Evolutionary conservation across 2,329 filamentous ascomycete genomes (phyloP), one percentile per base, ranked within the genome.

Genomic region (Uncinocarpus reesii): DNA sequence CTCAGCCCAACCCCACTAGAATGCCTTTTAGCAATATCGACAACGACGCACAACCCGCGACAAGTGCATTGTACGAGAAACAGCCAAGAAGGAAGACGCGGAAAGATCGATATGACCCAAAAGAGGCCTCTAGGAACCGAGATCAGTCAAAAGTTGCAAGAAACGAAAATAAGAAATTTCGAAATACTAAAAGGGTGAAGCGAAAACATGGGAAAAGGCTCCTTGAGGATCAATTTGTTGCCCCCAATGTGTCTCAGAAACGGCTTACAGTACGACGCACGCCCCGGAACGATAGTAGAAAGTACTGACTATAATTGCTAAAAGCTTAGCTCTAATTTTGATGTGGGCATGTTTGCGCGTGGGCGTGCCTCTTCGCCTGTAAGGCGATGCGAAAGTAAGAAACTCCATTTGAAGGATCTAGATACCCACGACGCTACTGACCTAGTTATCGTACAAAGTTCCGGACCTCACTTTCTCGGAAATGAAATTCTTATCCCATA

Each of bases 211-310:
- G 62, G 29, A 62, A 55, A 37, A 57, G 60, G 23, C 56, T 75
- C 34, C 65, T 81, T 6, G 73, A 80, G 61, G 62, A 69, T 5
- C 73, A 73, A 16, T 84, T 83, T 52, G 65, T 65, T 10, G 80
- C 79, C 1, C 61, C 71, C 2, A 73, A 73, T 44, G 70, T 83
- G 35, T 61, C 71, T 8, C 68, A 69, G 42, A 64, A 70, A n/a
- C 70, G 75, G 7, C 62, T 79, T 45, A 79, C 76, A 13, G 77
- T 79, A 59, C 56, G 69, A 8, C 3, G 16, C 35, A 15, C 29
- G 18, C 16, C 41, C 29, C 42, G 50, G 11, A 24, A 45, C 7
- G 4, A 46, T 2, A 26, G 44, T 23, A 46, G 13, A 51, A 28
- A 47, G 11, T 52, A 53, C 32, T 46, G 35, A 47, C 32, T n/a